These are phyloP conservation scores for Ophiostoma sp. DNA, from an alignment of 2,329 filamentous ascomycete genomes.

Conservation along the genomic window DNA sequence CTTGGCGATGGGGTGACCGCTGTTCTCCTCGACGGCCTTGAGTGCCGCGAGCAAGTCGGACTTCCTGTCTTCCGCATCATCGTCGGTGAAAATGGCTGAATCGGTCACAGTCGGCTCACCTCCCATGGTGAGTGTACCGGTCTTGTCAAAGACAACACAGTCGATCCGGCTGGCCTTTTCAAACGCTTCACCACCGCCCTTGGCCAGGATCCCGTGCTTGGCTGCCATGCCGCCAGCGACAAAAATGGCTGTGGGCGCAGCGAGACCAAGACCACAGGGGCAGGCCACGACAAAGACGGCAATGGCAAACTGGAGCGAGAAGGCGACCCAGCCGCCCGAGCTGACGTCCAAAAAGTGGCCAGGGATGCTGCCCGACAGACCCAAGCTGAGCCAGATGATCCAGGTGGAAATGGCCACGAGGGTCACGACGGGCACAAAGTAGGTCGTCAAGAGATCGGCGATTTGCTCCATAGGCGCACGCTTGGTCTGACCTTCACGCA, in stretches of 20 bases:
- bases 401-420: slow-evolving; percentile 70
- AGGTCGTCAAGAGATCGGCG: slow-evolving; percentile 70
- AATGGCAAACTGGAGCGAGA: slow-evolving; percentile 79
- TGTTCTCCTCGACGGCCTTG: slow-evolving; percentile 66
- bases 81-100: slow-evolving; percentile 42
- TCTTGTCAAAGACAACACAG: slow-evolving; percentile 86
- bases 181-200: slow-evolving; percentile 82
- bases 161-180: slow-evolving; percentile 78
- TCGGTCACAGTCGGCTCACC: slow-evolving; percentile 71
- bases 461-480: slow-evolving; percentile 74
- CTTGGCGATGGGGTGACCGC: slow-evolving; percentile 72
- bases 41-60: slow-evolving; percentile 52
- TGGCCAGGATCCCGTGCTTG: slow-evolving; percentile 76
- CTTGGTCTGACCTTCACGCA: slow-evolving; percentile 74
- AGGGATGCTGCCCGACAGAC: slow-evolving; percentile 59
- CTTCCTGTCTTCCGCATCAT: neutral
- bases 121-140: slow-evolving; percentile 74
- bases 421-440: slow-evolving; percentile 74
- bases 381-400: slow-evolving; percentile 69
- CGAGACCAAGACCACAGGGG: slow-evolving; percentile 78
- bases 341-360: slow-evolving; percentile 54
- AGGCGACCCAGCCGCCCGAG: slow-evolving; percentile 67
- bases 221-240: slow-evolving; percentile 80
- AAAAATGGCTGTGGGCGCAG: slow-evolving; percentile 83
- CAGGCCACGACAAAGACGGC: slow-evolving; percentile 86